Percentiles rank a stretch among this genome's conserved stretches.
Conservation (phyloP, 192 early-diverging fungal species). For the Phlyctochytrium arcticum region DNA sequence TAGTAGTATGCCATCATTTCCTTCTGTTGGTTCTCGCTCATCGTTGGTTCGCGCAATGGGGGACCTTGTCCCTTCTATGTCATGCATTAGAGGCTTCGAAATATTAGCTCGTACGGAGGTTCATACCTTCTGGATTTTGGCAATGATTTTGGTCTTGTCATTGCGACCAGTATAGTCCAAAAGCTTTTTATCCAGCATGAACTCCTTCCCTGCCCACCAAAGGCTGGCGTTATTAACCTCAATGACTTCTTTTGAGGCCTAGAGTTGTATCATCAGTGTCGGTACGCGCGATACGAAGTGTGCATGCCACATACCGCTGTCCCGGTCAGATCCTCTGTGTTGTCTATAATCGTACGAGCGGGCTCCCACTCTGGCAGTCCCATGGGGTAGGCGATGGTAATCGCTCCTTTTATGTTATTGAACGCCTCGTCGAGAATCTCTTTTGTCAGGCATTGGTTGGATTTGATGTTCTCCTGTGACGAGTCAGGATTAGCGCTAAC, state of each 20-base stretch:
- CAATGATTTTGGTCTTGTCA: slow-evolving; percentile 56
- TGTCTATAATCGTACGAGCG: slow-evolving; percentile 40
- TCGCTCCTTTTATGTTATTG: slow-evolving; percentile 38
- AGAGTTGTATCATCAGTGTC: not conserved
- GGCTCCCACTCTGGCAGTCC: slow-evolving; percentile 55
- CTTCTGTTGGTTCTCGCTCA: slow-evolving; percentile 49
- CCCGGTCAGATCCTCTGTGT: slow-evolving; percentile 51
- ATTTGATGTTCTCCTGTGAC: slow-evolving; percentile 38
- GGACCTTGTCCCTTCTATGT: slow-evolving; percentile 44
- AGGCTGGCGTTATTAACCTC: slow-evolving; percentile 32
- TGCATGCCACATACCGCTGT: slow-evolving; percentile 42
- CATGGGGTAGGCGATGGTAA: slow-evolving; percentile 53
- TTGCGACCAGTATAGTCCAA: slow-evolving; percentile 55
- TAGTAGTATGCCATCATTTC: slow-evolving; percentile 62
- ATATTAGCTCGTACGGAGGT: not conserved
- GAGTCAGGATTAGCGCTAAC: not conserved
- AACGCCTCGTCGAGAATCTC: slow-evolving; percentile 37
- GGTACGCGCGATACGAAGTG: not conserved
- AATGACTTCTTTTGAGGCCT: slow-evolving; percentile 47
- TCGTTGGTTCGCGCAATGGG: slow-evolving; percentile 49
- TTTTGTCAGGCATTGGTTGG: slow-evolving; percentile 24
- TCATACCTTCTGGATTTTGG: slow-evolving; percentile 51
- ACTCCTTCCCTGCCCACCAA: slow-evolving; percentile 63
- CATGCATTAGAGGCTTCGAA: not conserved
- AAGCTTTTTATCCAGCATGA: slow-evolving; percentile 42